Conservation (phyloP, 2,329 filamentous ascomycete species). For the Coniochaeta ligniaria region DNA sequence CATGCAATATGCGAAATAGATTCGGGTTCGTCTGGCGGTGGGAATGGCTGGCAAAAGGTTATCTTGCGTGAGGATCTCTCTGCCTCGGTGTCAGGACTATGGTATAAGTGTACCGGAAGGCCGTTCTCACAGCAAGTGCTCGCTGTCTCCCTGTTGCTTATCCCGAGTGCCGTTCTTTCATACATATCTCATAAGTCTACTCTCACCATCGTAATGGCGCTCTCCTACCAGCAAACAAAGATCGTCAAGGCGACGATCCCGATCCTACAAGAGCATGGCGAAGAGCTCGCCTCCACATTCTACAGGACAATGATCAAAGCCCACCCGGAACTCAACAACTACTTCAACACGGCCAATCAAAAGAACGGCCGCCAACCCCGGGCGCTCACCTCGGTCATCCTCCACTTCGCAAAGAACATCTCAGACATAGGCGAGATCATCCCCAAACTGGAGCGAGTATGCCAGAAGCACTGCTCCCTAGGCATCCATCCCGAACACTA, state of each 20-base stretch:
- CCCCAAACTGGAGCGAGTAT: slow-evolving; percentile 48
- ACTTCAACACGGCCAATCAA: slow-evolving; percentile 66
- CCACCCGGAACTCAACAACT: slow-evolving; percentile 58
- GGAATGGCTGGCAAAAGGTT: not conserved
- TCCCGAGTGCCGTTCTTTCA: not conserved
- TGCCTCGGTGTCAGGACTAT: not conserved
- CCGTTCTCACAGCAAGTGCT: not conserved
- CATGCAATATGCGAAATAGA: not conserved
- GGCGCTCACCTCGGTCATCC: slow-evolving; percentile 57
- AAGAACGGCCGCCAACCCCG: slow-evolving; percentile 53
- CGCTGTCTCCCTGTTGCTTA: not conserved
- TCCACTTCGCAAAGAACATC: slow-evolving; percentile 66
- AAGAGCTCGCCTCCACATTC: slow-evolving; percentile 62
- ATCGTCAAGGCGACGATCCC: slow-evolving; percentile 67
- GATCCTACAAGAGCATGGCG: slow-evolving; percentile 59
- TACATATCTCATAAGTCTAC: not conserved
- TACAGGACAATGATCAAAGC: slow-evolving; percentile 61
- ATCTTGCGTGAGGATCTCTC: not conserved
- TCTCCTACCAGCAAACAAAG: slow-evolving; percentile 48
- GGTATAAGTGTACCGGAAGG: not conserved
- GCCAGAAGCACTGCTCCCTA: slow-evolving; percentile 68
- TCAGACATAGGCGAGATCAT: slow-evolving; percentile 50
- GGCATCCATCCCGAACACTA: slow-evolving; percentile 64
- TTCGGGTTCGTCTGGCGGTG: not conserved
- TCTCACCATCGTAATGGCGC: slow-evolving; percentile 16